Base-by-base conservation (phyloP, 495 filamentous ascomycete genomes). In the Cercophora samala region DNA sequence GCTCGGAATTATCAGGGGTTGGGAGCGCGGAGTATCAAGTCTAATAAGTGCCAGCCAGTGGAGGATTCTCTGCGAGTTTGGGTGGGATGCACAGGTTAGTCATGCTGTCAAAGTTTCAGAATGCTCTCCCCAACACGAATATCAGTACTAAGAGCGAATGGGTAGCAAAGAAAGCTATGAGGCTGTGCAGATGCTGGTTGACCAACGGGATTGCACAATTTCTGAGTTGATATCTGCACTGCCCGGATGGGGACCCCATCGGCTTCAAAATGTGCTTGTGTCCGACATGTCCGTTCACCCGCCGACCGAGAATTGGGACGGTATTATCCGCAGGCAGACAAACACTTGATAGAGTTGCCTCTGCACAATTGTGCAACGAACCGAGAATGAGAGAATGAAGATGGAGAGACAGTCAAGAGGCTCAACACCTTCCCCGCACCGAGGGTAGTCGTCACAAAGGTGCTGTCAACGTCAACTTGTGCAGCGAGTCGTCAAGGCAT, bases 161-260 rank as follows among this genome's bases (percentile, higher is more conserved):
- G 5, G 5, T 23, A 13, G 25, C 21, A 52, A 64, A 37, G 52
- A 63, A n/a, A 46, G 37, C 18, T 42, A 3, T 29, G 66, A 60
- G 66, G 66, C 66, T 54, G 66, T 68, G 66, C 66, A 64, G 21
- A 58, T n/a, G 22, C 8, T 21, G 5, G 32, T 58, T 55, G 51
- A 56, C 66, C 66, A 68, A 68, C 66, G 25, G 55, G 32, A 52
- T 61, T 26, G 24, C 58, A 46, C 53, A 60, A 56, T 61, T 64
- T 68, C 66, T 19, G n/a, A 26, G 60, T 21, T 42, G 5, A 21
- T 17, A 29, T 46, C 37, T 52, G 66, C 66, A 68, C 66, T 56
- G 66, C 62, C 66, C 60, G 51, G 13, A 25, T 29, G 19, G 62
- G 46, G 3, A 15, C 25, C 23, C 65, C 15, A 46, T 51, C 64